phyloP scores from a whole-genome alignment of 768 basidiomycete species.

The Podaxis rugospora region DNA sequence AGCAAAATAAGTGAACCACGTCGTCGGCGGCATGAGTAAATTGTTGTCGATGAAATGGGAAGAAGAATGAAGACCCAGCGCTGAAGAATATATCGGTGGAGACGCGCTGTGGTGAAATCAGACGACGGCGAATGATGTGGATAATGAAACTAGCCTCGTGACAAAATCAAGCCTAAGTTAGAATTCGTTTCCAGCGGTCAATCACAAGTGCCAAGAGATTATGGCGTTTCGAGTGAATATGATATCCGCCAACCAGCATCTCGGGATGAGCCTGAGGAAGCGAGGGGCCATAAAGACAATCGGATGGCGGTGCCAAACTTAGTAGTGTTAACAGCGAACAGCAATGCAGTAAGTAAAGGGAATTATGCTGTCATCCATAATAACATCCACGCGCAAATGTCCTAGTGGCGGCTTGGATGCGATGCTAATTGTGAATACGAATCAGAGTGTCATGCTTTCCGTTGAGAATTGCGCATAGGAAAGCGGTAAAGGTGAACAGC shows the following conservation, averaged over 20 bases:
- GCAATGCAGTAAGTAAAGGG: neutral
- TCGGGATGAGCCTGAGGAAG: neutral
- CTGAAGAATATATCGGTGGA: neutral
- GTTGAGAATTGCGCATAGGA: neutral
- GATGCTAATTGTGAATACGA: neutral
- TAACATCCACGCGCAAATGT: neutral
- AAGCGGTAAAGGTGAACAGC: neutral
- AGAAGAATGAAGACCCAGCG: neutral
- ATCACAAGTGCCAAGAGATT: neutral
- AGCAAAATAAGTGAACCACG: neutral
- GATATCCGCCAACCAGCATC: neutral
- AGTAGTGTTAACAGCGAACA: neutral
- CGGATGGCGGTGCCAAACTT: neutral
- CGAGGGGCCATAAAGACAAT: neutral
- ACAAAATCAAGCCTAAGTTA: neutral
- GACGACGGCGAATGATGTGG: neutral
- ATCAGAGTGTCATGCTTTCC: neutral
- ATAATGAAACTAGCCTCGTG: neutral
- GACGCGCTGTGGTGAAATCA: neutral
- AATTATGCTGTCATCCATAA: neutral
- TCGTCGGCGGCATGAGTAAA: neutral
- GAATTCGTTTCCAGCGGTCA: neutral
- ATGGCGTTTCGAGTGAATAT: neutral
- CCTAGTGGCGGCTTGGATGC: neutral
- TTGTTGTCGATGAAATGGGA: neutral